Base-by-base conservation (phyloP, 148 eudicot genomes). In the Beta vulgaris region DNA sequence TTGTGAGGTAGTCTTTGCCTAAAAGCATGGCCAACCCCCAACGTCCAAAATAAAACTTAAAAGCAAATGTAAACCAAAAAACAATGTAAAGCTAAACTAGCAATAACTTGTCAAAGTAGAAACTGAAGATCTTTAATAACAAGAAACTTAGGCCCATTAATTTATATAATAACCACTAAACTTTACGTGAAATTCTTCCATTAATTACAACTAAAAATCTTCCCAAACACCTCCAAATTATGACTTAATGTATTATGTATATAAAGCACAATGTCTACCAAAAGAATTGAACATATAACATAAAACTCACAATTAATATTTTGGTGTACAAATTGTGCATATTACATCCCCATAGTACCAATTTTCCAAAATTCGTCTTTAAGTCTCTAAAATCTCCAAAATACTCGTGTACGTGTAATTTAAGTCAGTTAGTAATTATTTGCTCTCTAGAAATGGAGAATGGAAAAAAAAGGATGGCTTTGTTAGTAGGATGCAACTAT, bases 401-500 rank as follows among this genome's bases (percentile, higher is more conserved):
- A 78, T 42, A 6, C 0, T 39, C 5, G 9, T 16, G 37, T 37
- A 2, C 31, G 9, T 58, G n/a, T 39, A 62, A 64, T 12, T 48
- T 31, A 7, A 2, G 6, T 35, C 14, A 34, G 19, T 72, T 16
- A 7, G 29, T 15, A 13, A 26, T 31, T 34, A 42, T 32, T n/a
- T n/a, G 44, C 3, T 35, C 23, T 1, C 1, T 2, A 32, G 67
- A 67, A 60, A 79, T 80, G 80, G 74, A 48, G 31, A 73, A 66
- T 54, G 73, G 55, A 61, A 74, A 68, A 68, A 83, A 76, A 63
- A 79, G 77, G 19, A 71, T 73, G 78, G 86, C 81, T 1, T 77
- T 83, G 19, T 46, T 79, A 42, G 86, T 80, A 76, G 86, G 86
- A 19, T 83, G 86, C 76, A 83, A 83, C 63, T 83, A 83, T 31